Percentiles rank a stretch among this genome's conserved stretches.
Evolutionary conservation across 1,284 basidiomycete species (phyloP).

Genomic region (Moesziomyces sp.): DNA sequence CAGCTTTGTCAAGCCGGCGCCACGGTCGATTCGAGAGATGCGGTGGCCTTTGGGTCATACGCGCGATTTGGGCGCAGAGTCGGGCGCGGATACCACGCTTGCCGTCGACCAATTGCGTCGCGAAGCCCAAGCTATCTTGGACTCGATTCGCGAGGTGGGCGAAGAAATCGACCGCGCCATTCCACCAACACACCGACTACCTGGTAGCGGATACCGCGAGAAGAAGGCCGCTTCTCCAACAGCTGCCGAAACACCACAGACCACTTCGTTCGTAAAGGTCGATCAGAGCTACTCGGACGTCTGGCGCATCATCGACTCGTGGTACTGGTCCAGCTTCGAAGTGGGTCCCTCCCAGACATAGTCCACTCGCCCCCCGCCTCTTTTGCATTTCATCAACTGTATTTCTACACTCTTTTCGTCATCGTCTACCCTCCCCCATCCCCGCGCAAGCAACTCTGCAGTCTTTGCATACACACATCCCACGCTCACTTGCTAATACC

Average conservation of each 20-base stretch:
- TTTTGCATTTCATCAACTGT: slow-evolving; percentile 6
- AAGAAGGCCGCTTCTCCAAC: background rate
- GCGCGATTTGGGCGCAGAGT: slow-evolving; percentile 7
- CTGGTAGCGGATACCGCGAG: slow-evolving; percentile 7
- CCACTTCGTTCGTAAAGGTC: slow-evolving; percentile 17
- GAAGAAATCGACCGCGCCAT: slow-evolving; percentile 25
- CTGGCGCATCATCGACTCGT: slow-evolving; percentile 32
- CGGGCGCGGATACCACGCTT: slow-evolving; percentile 5
- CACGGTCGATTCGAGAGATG: background rate
- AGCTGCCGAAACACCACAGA: background rate
- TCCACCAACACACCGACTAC: slow-evolving; percentile 18
- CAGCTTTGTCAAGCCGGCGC: background rate
- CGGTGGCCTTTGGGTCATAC: background rate
- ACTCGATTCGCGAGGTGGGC: slow-evolving; percentile 17
- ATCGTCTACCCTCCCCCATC: background rate
- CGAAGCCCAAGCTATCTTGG: slow-evolving; percentile 22
- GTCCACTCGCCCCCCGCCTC: background rate
- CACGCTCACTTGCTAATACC: too few relatives aligned
- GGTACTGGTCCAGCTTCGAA: slow-evolving; percentile 41
- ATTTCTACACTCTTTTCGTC: slow-evolving; percentile 7
- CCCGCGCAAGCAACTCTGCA: background rate
- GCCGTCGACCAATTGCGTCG: slow-evolving; percentile 16
- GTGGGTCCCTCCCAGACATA: slow-evolving; percentile 1
- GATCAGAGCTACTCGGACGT: slow-evolving; percentile 25
- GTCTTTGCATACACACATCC: background rate